A percentile compares a stretch with the other conserved stretches of the same genome.
Conservation (phyloP, 441 rosid genomes). For the Dalechampia spathulata region DNA sequence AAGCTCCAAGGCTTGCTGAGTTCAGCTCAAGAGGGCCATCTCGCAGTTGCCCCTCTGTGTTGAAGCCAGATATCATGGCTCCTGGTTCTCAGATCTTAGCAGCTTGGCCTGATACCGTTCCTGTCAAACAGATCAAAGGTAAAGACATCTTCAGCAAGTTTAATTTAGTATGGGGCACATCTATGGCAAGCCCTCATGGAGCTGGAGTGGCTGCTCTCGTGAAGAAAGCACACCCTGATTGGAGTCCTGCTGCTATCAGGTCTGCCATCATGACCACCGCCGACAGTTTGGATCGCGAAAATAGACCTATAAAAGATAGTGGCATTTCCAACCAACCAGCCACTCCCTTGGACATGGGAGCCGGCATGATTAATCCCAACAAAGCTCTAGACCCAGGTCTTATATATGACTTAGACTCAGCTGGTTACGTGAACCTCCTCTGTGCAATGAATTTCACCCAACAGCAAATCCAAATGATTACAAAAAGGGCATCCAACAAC, state of each 20-base stretch:
- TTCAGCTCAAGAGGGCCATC: too few species aligned
- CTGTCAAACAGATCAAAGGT: too few species aligned
- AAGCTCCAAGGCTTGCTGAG: too few species aligned
- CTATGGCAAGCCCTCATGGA: background rate
- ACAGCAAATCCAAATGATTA: constrained; percentile 6
- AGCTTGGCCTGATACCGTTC: too few species aligned
- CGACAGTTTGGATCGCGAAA: background rate
- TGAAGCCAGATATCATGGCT: too few species aligned
- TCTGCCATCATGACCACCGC: constrained; percentile 1
- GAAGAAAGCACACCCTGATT: too few species aligned
- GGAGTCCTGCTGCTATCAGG: too few species aligned
- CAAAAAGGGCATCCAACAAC: background rate
- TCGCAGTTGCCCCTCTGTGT: too few species aligned
- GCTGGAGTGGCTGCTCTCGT: too few species aligned
- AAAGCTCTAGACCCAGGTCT: background rate
- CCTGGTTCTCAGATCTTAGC: too few species aligned
- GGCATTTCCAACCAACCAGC: background rate
- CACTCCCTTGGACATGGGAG: background rate
- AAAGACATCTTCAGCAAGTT: too few species aligned
- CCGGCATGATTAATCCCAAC: background rate
- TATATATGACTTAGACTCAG: background rate
- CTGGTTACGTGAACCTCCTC: background rate
- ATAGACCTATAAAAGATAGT: background rate
- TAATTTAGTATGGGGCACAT: background rate
- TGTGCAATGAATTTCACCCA: too few species aligned